These are phyloP conservation scores for Fusarium albosuccineum DNA, from an alignment of 2,329 filamentous ascomycete species.

Conservation along the genomic window DNA sequence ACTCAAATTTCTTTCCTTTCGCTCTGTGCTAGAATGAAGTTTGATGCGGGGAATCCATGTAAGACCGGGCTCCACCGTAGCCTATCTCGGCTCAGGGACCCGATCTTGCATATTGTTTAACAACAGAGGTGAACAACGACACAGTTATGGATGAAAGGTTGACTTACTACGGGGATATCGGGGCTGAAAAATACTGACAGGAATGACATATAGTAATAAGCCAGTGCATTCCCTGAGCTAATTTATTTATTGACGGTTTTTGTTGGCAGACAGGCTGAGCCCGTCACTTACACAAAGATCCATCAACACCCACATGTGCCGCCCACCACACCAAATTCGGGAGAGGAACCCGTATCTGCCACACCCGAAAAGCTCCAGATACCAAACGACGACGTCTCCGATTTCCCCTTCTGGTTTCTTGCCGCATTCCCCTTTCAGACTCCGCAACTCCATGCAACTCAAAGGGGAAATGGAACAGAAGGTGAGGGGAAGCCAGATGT, in stretches of 20 bases:
- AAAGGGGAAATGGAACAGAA: background rate
- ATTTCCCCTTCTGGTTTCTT: background rate
- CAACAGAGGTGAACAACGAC: background rate
- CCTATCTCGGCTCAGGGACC: slow-evolving; percentile 3
- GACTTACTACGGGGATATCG: background rate
- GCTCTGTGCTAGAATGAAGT: background rate
- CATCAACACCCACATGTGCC: background rate
- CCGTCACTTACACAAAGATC: slow-evolving; percentile 13
- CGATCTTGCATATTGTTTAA: background rate
- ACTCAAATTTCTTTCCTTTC: background rate
- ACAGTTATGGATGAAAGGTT: background rate
- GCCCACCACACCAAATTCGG: slow-evolving; percentile 7
- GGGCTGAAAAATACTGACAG: too few relatives aligned
- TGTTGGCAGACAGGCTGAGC: background rate
- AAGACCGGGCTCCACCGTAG: background rate
- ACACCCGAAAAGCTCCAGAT: background rate
- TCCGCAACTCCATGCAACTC: background rate
- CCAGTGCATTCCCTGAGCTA: too few relatives aligned
- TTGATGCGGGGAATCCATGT: background rate
- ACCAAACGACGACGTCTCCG: background rate
- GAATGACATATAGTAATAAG: too few relatives aligned
- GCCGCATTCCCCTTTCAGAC: slow-evolving; percentile 1
- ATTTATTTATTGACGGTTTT: background rate
- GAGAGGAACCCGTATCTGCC: slow-evolving; percentile 11
- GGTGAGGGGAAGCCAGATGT: slow-evolving; percentile 6